phyloP scores from a whole-genome alignment of 495 filamentous ascomycete species.

The Xylaria bambusicola region DNA sequence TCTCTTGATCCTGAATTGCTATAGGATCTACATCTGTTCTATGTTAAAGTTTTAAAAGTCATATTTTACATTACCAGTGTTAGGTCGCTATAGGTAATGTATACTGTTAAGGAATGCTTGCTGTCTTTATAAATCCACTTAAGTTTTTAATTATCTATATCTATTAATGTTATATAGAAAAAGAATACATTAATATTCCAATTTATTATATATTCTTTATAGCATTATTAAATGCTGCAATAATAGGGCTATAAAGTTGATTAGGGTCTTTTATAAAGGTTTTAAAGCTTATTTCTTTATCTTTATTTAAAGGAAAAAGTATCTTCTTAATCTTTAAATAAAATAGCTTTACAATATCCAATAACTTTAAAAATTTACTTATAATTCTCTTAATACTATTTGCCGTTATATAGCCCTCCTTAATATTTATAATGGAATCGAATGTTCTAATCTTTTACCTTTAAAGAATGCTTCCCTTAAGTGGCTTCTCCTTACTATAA shows the following conservation, averaged over 20 bases:
- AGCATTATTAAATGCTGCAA: no score
- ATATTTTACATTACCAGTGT: no score
- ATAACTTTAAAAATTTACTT: neutral
- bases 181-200: no score
- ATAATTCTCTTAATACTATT: neutral
- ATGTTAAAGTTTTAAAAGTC: no score
- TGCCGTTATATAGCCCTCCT: neutral
- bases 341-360: neutral
- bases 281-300: neutral
- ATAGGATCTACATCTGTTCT: neutral
- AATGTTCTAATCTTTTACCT: constrained; percentile 26
- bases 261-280: neutral
- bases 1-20: neutral
- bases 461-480: constrained; percentile 21
- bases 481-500: constrained; percentile 15
- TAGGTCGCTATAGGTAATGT: no score
- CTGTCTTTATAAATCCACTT: no score
- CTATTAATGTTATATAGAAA: no score
- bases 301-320: neutral
- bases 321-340: constrained; percentile 16
- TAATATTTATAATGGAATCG: constrained; percentile 21
- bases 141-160: no score
- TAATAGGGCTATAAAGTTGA: constrained; percentile 3
- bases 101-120: no score
- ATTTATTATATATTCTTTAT: no score